Percentiles rank a stretch among this genome's conserved stretches.
These are phyloP conservation scores for Colletotrichum aenigma DNA, from an alignment of 2,329 filamentous ascomycete genomes.

Conservation along the genomic window DNA sequence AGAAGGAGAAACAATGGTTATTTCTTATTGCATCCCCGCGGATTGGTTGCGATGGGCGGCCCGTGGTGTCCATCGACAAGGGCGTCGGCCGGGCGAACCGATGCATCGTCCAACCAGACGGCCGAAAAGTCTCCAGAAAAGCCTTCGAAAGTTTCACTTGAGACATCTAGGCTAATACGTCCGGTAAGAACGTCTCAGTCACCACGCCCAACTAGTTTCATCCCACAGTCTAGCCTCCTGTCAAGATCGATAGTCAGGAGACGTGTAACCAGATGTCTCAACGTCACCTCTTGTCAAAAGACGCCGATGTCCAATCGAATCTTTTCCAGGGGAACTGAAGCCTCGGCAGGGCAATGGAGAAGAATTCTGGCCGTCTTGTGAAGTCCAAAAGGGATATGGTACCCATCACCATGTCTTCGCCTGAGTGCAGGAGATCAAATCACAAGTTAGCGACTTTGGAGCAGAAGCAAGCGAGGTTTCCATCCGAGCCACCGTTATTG, in stretches of 20 bases:
- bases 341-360: neutral
- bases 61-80: neutral
- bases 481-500: neutral
- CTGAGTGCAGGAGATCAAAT: neutral
- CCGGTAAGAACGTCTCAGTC: neutral
- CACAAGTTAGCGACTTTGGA: neutral
- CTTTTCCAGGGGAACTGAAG: too few species aligned
- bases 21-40: neutral
- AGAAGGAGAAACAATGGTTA: neutral
- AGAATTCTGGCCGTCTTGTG: neutral
- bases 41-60: neutral
- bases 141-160: neutral
- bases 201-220: neutral
- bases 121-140: neutral
- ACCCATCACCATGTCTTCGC: neutral
- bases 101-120: neutral
- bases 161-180: neutral
- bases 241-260: neutral
- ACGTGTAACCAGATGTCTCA: neutral
- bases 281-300: neutral
- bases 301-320: neutral
- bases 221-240: neutral
- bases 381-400: neutral
- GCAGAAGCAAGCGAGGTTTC: neutral
- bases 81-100: neutral